Evolutionary conservation across 2,329 filamentous ascomycete species (phyloP).

Genomic region (Stenocarpella maydis): DNA sequence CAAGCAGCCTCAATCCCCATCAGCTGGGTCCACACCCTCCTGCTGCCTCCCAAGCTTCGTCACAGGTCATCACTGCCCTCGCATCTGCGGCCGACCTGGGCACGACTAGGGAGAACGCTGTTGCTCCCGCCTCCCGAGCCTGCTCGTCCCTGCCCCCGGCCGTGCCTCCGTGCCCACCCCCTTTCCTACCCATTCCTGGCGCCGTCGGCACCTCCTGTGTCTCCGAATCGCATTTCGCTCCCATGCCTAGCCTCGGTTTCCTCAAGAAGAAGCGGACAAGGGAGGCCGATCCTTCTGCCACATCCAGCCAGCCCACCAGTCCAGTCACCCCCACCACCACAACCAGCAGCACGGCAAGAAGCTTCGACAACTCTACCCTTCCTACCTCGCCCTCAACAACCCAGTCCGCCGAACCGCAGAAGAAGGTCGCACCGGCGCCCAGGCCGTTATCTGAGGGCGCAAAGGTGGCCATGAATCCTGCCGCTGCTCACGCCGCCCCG

Average conservation of each 20-base stretch:
- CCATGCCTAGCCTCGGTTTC: constrained; percentile 94
- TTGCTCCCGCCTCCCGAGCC: constrained; percentile 30
- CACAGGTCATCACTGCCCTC: constrained; percentile 27
- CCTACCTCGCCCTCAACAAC: constrained; percentile 45
- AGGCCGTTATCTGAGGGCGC: constrained; percentile 40
- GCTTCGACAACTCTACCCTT: constrained; percentile 55
- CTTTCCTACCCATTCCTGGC: constrained; percentile 33
- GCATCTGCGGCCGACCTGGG: constrained; percentile 19
- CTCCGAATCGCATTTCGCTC: constrained; percentile 35
- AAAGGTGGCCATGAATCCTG: constrained; percentile 45
- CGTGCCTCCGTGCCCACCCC: constrained; percentile 30
- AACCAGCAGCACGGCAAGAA: constrained; percentile 56
- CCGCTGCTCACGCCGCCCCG: constrained; percentile 33
- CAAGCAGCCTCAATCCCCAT: constrained; percentile 27
- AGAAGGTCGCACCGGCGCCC: constrained; percentile 46
- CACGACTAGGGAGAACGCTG: constrained; percentile 32
- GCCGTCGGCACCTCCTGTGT: constrained; percentile 32
- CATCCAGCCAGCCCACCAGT: constrained; percentile 71
- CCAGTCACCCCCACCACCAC: constrained; percentile 65
- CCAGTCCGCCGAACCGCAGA: constrained; percentile 39
- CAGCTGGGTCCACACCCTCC: constrained; percentile 22
- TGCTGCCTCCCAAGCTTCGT: constrained; percentile 24
- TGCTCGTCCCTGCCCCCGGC: constrained; percentile 33
- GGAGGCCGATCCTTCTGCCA: constrained; percentile 74
- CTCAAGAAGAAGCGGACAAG: constrained; percentile 99